Percentiles rank a stretch among this genome's conserved stretches.
Conservation (phyloP, 129 eudicot species). For the Helichrysum umbraculigerum region DNA sequence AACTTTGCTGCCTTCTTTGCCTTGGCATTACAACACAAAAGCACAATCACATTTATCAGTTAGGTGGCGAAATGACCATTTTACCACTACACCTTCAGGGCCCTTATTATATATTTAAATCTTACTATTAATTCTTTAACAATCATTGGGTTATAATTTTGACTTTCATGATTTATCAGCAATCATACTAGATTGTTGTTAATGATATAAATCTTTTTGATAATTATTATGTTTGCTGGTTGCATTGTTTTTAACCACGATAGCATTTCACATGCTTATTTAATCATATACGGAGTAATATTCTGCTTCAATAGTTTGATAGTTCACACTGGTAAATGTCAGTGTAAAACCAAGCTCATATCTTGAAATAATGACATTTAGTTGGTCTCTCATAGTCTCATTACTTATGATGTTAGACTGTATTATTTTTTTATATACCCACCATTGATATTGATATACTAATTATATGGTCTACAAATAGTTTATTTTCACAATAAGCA, state of each 20-base stretch:
- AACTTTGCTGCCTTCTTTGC: conserved; percentile 4
- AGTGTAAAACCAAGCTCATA: not conserved
- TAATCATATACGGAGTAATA: not conserved
- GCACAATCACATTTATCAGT: not conserved
- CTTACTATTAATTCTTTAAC: not conserved
- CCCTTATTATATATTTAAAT: not conserved
- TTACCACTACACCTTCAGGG: not conserved
- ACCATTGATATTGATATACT: not conserved
- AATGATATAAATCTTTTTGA: not conserved
- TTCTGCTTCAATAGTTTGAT: no score
- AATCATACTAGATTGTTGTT: not conserved
- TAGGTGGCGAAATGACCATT: not conserved
- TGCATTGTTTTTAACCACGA: not conserved
- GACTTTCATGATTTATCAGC: no score
- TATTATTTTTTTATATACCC: not conserved
- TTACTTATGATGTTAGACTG: not conserved
- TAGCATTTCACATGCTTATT: not conserved
- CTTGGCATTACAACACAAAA: conserved; percentile 17
- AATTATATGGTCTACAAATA: not conserved
- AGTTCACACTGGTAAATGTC: not conserved
- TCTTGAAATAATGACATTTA: not conserved
- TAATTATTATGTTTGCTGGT: not conserved
- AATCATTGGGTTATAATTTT: not conserved
- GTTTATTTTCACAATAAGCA: not conserved
- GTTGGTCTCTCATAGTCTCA: not conserved